Percentiles rank a stretch among this genome's conserved stretches.
Evolutionary conservation across 2,329 filamentous ascomycete species (phyloP).

Genomic region (Fusarium sp.): DNA sequence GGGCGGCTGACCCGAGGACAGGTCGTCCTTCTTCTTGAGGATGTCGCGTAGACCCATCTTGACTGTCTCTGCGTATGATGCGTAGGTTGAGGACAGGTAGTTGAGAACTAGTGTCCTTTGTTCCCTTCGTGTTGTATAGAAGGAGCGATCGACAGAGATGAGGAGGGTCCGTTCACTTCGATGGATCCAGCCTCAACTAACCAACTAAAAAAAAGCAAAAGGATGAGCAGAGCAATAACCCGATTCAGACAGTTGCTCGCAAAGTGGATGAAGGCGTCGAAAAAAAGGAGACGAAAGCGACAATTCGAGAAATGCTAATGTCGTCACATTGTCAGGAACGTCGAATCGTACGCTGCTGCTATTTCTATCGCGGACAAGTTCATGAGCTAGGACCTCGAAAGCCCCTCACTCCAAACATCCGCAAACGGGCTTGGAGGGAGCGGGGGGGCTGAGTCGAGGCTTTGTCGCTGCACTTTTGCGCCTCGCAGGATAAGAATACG

Average conservation of each 20-base stretch:
- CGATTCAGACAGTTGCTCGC: background rate
- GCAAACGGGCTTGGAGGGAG: slow-evolving; percentile 26
- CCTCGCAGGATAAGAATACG: background rate
- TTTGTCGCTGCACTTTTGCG: slow-evolving; percentile 25
- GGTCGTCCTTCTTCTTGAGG: slow-evolving; percentile 68
- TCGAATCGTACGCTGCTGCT: slow-evolving; percentile 3
- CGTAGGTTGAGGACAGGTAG: background rate
- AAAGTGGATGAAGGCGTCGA: background rate
- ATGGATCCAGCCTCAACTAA: no score
- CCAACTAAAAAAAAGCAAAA: no score
- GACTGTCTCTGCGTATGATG: background rate
- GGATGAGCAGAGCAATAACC: background rate
- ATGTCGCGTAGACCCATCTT: slow-evolving; percentile 68
- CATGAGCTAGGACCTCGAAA: background rate
- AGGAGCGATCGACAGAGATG: background rate
- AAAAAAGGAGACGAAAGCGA: no score
- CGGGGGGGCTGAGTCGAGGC: slow-evolving; percentile 49
- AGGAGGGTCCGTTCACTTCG: no score
- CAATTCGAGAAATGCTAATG: background rate
- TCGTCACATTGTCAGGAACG: slow-evolving; percentile 8
- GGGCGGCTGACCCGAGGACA: slow-evolving; percentile 55
- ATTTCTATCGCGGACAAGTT: background rate
- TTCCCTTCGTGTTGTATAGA: background rate
- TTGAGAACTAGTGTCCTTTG: no score
- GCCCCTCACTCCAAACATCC: slow-evolving; percentile 9